A percentile compares a stretch with the other conserved stretches of the same genome.
These are phyloP conservation scores for Suillus fuscotomentosus DNA, from an alignment of 768 basidiomycete species.

Conservation along the genomic window DNA sequence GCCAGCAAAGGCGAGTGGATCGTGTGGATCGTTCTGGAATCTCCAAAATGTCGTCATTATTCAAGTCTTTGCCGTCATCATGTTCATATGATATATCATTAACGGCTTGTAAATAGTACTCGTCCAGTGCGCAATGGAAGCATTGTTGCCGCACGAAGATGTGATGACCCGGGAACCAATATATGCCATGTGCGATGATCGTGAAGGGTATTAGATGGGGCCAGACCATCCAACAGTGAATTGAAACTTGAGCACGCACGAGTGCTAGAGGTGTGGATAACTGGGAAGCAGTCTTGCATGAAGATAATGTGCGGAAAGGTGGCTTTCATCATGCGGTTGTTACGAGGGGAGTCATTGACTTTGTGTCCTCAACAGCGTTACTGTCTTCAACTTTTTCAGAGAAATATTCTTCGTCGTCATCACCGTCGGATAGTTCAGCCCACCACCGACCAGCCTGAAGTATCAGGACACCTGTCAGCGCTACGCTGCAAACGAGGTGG, in stretches of 20 bases:
- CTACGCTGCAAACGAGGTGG: constrained; percentile 84
- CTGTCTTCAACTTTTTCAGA: constrained; percentile 28
- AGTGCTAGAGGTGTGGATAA: background rate
- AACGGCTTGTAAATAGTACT: background rate
- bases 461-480: constrained; percentile 81
- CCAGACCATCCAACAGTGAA: background rate
- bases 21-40: background rate
- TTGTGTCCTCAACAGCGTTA: constrained; percentile 7
- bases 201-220: background rate
- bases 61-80: background rate
- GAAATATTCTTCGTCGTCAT: constrained; percentile 41
- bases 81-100: background rate
- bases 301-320: background rate
- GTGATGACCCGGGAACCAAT: background rate
- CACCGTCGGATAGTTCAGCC: constrained; percentile 73
- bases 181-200: background rate
- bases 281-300: background rate
- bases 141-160: too few relatives aligned
- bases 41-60: background rate
- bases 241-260: background rate
- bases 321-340: background rate
- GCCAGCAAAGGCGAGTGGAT: background rate
- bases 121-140: background rate
- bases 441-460: constrained; percentile 84
- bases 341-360: constrained; percentile 6